Evolutionary conservation across 192 early-diverging fungal species (phyloP), one percentile per base, ranked within the genome.

Genomic region (Coemansia pectinata): DNA sequence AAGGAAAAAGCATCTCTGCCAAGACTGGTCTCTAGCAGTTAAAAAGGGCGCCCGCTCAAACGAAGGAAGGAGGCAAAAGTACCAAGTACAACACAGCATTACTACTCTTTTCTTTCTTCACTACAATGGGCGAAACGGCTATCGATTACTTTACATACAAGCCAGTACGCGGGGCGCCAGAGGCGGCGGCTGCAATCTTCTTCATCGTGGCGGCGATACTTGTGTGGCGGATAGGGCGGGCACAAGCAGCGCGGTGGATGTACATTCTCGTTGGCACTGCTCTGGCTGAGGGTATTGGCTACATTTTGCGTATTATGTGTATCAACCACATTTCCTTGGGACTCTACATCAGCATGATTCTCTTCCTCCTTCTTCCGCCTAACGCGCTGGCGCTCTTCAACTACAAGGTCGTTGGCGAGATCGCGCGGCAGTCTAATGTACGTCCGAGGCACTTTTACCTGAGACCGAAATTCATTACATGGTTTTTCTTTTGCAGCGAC

Each of bases 401-500:
- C 65, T 85, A 84, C 69, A 85, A 84, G 38, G 67, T 78, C 10
- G 38, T 85, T 2, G 82, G 71, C 41, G 69, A 84, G 15, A 58
- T 84, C 2, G 72, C 75, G 9, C 67, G 69, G 11, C 42, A 25
- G 10, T 80, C 73, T 1, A 53, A 57, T 3, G 58, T 62, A 45
- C 17, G 25, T 5, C 34, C 36, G 0, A 59, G 53, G 5, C 40
- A 8, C 3, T 84, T 84, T 21, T 81, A 55, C 58, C 47, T 84
- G 14, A 71, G 62, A 2, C 78, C 77, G 6, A 52, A 60, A 5
- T 85, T 85, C 39, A 71, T 85, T 17, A 80, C 71, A 0, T 84
- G 81, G 81, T 80, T 85, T 10, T 84, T 85, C 33, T 85, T 85
- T 60, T 31, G 65, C 17, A 84, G 82, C 72, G 84, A 85, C 61